Evolutionary conservation across 169 alveolate species (phyloP).

Genomic region (Amoebophrya sp.): DNA sequence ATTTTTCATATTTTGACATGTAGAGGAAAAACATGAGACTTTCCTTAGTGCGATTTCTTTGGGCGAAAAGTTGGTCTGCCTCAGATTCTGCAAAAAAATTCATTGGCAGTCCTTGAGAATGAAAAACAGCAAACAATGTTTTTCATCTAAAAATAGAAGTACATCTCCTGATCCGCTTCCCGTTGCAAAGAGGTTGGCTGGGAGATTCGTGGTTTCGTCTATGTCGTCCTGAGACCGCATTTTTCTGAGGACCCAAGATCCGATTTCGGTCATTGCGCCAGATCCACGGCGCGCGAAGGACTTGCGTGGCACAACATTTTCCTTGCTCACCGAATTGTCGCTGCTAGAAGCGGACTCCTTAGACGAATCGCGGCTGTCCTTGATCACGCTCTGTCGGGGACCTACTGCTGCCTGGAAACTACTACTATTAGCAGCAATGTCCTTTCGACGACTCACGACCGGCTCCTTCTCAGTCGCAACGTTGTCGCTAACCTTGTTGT

Average conservation of each 20-base stretch:
- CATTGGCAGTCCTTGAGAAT: too few species aligned
- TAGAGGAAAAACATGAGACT: too few species aligned
- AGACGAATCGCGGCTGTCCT: not conserved
- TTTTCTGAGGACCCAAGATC: not conserved
- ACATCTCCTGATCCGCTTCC: too few species aligned
- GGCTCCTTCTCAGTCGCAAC: not conserved
- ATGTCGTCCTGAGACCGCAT: not conserved
- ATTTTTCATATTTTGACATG: too few species aligned
- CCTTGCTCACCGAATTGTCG: not conserved
- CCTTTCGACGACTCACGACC: not conserved
- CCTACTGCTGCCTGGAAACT: too few species aligned
- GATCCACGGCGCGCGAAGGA: not conserved
- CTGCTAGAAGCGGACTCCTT: too few species aligned
- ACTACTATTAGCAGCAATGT: not conserved
- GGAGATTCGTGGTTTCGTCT: not conserved
- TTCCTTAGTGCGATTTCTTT: too few species aligned
- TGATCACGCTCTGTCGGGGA: too few species aligned
- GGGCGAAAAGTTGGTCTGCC: too few species aligned
- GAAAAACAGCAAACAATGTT: too few species aligned
- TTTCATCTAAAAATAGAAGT: too few species aligned
- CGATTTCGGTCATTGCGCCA: not conserved
- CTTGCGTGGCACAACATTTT: not conserved
- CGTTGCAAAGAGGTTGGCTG: not conserved
- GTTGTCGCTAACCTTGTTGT: not conserved
- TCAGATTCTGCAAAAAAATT: too few species aligned